A percentile compares a stretch with the other conserved stretches of the same genome.
Conservation (phyloP, 306 rosid species). For the Cercis canadensis region DNA sequence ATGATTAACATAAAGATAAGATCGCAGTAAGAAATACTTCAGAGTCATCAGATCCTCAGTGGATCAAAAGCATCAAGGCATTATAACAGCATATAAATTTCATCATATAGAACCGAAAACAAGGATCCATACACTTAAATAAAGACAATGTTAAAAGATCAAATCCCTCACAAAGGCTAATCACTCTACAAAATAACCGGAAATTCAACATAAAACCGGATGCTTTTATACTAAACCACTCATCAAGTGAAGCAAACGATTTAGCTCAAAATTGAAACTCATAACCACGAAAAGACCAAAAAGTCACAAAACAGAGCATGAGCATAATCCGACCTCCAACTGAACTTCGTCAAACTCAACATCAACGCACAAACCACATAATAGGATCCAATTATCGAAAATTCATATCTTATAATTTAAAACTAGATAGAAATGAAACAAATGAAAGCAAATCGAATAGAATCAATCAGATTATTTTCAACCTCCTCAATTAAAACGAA, state of each 20-base stretch:
- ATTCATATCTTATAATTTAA: neutral
- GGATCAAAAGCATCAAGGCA: conserved; percentile 1
- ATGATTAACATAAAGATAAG: neutral
- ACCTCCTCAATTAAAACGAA: neutral
- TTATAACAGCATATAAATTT: neutral
- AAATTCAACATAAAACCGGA: neutral
- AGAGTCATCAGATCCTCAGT: conserved; percentile 2
- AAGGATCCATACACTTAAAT: neutral
- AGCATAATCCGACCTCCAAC: neutral
- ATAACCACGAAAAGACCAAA: neutral
- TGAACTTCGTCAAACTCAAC: conserved; percentile 3
- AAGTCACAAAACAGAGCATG: conserved; percentile 22
- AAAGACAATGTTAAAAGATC: conserved; percentile 13
- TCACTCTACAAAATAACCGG: neutral
- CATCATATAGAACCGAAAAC: neutral
- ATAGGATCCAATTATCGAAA: conserved; percentile 1
- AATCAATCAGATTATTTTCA: neutral
- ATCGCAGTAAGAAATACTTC: neutral
- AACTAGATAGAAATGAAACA: neutral
- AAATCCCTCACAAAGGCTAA: conserved; percentile 14
- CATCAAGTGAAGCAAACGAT: neutral
- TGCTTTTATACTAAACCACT: neutral
- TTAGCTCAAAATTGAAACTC: neutral
- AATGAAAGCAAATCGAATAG: conserved; percentile 12
- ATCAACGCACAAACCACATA: neutral